A percentile compares a stretch with the other conserved stretches of the same genome.
Evolutionary conservation across 306 rosid species (phyloP).

Genomic region (Vachellia collinsii): DNA sequence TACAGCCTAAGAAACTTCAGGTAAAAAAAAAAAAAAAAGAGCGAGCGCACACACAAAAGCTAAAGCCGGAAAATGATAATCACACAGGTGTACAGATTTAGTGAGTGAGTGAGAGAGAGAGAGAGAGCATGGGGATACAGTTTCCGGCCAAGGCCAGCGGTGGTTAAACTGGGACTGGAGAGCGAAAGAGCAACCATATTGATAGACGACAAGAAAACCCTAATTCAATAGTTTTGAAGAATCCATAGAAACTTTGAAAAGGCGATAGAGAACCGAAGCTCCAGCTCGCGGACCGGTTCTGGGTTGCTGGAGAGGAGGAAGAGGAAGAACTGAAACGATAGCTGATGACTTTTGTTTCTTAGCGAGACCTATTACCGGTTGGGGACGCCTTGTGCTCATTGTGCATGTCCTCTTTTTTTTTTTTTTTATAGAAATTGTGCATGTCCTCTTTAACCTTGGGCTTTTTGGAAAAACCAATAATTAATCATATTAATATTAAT

Average conservation of each 20-base stretch:
- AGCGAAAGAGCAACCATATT: conserved; percentile 63
- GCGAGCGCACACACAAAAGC: neutral
- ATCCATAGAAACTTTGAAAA: neutral
- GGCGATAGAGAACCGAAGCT: neutral
- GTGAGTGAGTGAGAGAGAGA: neutral
- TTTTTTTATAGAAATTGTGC: too few relatives aligned
- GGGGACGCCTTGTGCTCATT: neutral
- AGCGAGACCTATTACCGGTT: neutral
- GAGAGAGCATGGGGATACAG: conserved; percentile 47
- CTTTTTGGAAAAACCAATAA: too few relatives aligned
- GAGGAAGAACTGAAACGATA: neutral
- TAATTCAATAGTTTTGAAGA: neutral
- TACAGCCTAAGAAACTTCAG: neutral
- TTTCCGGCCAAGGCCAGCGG: conserved; percentile 57
- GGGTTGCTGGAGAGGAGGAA: neutral
- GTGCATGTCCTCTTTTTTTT: neutral
- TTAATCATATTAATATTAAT: too few relatives aligned
- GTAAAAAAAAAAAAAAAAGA: neutral
- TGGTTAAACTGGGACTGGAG: conserved; percentile 55
- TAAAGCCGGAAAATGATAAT: neutral
- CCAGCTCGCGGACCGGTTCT: neutral
- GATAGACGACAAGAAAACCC: conserved; percentile 1
- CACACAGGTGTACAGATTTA: neutral
- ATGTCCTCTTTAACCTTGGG: too few relatives aligned
- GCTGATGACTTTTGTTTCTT: neutral